Evolutionary conservation across 352 stramenopile species (phyloP), one percentile per base, ranked within the genome.

Genomic region (Phytophthora melonis): DNA sequence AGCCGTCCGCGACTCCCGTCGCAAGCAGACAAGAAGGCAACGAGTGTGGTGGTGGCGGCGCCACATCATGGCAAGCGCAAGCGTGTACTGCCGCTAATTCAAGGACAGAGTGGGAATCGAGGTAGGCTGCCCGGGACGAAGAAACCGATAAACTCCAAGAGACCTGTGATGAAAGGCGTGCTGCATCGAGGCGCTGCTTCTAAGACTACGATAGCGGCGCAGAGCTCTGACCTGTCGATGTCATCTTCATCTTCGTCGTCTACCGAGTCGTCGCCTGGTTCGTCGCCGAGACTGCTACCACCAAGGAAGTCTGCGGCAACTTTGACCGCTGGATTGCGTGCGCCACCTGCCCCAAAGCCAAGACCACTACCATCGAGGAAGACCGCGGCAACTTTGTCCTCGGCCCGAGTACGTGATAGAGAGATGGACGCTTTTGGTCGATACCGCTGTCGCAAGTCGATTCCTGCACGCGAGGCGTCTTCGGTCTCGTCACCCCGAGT

Each of bases 371-470:
- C 34, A 4, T 41, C 34, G 2, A 41, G 34, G 34, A 41, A 41
- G 9, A 16, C 34, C 34, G 34, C 34, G 34, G 34, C 13, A 41
- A 41, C 34, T 41, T 41, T 14, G 34, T 16, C 10, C 3, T 16
- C 34, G 4, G 10, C 34, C 10, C 34, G 54, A 53, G 50, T 18
- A 19, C 54, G 41, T 5, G 61, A 77, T 62, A 52, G 50, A 65
- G 47, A 70, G 23, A 64, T 23, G 11, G 60, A 67, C 25, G 60
- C 41, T 6, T 68, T 68, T 34, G 55, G 55, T 10, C 63, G 27
- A 52, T 65, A 60, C 21, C 39, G 61, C 49, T 71, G 63, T 56
- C 53, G 39, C 41, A 76, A 77, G 68, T 68, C 59, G 43, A 63
- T 36, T 60, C 55, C 55, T 69, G 34, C 16, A 14, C 63, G 43